Evolutionary conservation across 306 rosid species (phyloP).

Genomic region (Luffa acutangula): DNA sequence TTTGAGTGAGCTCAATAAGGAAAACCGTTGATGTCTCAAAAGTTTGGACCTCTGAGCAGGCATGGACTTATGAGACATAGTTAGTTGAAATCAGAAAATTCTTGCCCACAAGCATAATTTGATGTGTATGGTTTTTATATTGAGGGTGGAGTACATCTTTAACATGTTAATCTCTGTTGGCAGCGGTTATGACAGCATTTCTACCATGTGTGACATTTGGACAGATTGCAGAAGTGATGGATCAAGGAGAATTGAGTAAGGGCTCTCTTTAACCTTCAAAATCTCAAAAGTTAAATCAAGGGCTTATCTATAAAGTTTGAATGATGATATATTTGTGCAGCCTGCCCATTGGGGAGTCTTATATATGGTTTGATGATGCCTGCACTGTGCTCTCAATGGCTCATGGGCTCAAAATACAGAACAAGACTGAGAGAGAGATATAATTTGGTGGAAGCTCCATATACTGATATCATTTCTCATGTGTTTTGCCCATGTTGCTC

Average conservation of each 20-base stretch:
- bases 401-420: conserved; percentile 55
- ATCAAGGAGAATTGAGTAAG: conserved; percentile 50
- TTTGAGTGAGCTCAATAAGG: not conserved
- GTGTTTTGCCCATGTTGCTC: conserved; percentile 61
- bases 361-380: conserved; percentile 60
- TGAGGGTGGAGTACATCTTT: not conserved
- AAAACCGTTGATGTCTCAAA: not conserved
- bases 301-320: not conserved
- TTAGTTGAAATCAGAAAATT: not conserved
- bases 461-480: conserved; percentile 49
- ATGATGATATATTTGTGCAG: conserved; percentile 12
- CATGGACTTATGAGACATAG: too few species aligned
- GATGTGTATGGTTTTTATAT: not conserved
- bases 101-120: not conserved
- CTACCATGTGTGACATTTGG: conserved; percentile 59
- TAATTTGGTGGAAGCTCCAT: conserved; percentile 54
- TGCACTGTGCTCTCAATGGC: conserved; percentile 62
- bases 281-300: not conserved
- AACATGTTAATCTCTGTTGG: conserved; percentile 6
- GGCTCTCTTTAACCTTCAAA: not conserved
- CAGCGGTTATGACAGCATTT: conserved; percentile 54
- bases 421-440: conserved; percentile 35
- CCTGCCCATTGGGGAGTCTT: conserved; percentile 48
- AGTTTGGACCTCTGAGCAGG: not conserved
- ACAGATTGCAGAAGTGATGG: conserved; percentile 57